phyloP scores from a whole-genome alignment of 163 green algal genomes.

The Scenedesmus sp. region DNA sequence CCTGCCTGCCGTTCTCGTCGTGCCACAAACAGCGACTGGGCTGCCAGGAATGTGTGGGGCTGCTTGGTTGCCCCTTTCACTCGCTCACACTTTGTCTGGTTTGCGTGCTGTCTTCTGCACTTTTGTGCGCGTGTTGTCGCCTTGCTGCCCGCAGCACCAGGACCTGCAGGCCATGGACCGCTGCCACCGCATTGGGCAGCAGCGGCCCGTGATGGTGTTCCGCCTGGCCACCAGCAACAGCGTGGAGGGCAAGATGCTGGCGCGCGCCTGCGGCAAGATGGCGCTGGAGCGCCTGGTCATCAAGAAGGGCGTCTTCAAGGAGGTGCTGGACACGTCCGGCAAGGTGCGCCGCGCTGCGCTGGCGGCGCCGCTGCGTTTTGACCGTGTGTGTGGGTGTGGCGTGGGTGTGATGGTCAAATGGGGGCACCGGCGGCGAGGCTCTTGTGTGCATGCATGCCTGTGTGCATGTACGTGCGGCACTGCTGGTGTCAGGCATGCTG shows the following conservation, averaged over 20 bases:
- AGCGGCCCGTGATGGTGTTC: conserved; percentile 95
- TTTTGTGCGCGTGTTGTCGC: neutral
- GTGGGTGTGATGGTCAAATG: too few species aligned
- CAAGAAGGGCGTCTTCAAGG: conserved; percentile 95
- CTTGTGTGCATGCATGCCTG: too few species aligned
- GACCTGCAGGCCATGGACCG: conserved; percentile 99
- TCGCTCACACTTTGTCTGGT: too few species aligned
- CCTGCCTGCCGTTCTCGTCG: too few species aligned
- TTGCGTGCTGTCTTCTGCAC: too few species aligned
- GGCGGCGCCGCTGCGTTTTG: neutral
- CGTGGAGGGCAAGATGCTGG: conserved; percentile 97
- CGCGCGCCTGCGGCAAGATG: conserved; percentile 85
- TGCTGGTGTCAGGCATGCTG: too few species aligned
- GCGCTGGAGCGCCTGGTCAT: conserved; percentile 96
- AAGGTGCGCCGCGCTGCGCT: neutral
- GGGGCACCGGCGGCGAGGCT: too few species aligned
- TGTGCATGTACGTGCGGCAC: too few species aligned
- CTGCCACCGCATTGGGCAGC: conserved; percentile 98
- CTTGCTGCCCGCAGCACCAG: conserved; percentile 68
- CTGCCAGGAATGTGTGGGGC: too few species aligned
- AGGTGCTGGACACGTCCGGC: conserved; percentile 44
- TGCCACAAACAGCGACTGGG: too few species aligned
- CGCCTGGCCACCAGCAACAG: conserved; percentile 92
- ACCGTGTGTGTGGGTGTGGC: neutral
- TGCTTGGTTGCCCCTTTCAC: too few species aligned